Evolutionary conservation across 1,139 yeast genomes (phyloP).

Genomic region (Arxiozyma bovina): DNA sequence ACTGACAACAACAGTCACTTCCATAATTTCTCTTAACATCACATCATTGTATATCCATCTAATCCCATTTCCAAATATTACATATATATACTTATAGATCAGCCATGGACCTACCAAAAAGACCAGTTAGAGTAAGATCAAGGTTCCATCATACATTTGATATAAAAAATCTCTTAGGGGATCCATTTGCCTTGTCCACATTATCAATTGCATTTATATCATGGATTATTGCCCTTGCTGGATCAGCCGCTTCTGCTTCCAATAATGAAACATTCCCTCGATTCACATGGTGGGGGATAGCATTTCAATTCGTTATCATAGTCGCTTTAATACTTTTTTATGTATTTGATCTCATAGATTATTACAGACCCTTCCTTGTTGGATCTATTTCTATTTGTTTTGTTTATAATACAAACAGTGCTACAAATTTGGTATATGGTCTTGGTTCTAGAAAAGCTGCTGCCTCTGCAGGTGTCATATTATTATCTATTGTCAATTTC

Average conservation of each 20-base stretch:
- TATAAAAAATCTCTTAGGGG: slow-evolving; percentile 49
- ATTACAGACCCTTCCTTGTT: slow-evolving; percentile 44
- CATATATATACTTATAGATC: background rate
- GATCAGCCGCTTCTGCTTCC: slow-evolving; percentile 59
- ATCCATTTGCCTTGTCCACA: slow-evolving; percentile 66
- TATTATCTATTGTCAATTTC: slow-evolving; percentile 69
- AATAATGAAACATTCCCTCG: slow-evolving; percentile 48
- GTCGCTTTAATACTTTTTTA: slow-evolving; percentile 50
- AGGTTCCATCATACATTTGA: slow-evolving; percentile 21
- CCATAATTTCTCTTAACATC: too few relatives aligned
- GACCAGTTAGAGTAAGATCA: slow-evolving; percentile 1
- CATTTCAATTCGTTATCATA: slow-evolving; percentile 61
- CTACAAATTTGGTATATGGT: slow-evolving; percentile 69
- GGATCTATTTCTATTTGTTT: slow-evolving; percentile 44
- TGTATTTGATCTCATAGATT: slow-evolving; percentile 58
- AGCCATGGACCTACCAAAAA: slow-evolving; percentile 1
- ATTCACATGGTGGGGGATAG: slow-evolving; percentile 97
- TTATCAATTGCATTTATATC: slow-evolving; percentile 52
- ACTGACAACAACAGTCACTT: background rate
- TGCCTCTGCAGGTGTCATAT: slow-evolving; percentile 86
- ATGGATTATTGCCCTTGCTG: slow-evolving; percentile 83
- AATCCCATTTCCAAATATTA: too few relatives aligned
- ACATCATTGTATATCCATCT: too few relatives aligned
- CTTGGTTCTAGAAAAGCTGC: slow-evolving; percentile 63
- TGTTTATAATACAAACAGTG: slow-evolving; percentile 73